Evolutionary conservation across 2,329 filamentous ascomycete species (phyloP).

Genomic region (Keithomyces neogunnii): DNA sequence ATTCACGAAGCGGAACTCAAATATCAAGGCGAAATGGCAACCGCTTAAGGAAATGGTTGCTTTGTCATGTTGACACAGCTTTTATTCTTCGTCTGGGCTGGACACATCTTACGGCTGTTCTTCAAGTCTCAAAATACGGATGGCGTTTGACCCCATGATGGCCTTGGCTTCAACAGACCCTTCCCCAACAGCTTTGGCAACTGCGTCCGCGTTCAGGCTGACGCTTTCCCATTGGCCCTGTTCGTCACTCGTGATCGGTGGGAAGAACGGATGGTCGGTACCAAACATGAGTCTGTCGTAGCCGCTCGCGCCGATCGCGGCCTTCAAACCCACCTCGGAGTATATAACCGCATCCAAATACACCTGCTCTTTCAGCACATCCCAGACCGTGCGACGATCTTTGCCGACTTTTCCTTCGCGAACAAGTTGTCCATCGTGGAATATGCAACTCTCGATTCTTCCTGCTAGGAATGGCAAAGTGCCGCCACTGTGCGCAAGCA

Average conservation of each 20-base stretch:
- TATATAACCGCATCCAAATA: conserved; percentile 86
- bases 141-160: conserved; percentile 53
- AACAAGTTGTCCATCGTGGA: conserved; percentile 71
- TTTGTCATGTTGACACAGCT: neutral
- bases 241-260: conserved; percentile 57
- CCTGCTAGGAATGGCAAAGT: conserved; percentile 85
- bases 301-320: conserved; percentile 60
- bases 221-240: conserved; percentile 64
- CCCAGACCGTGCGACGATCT: conserved; percentile 43
- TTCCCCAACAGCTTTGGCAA: conserved; percentile 40
- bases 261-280: conserved; percentile 79
- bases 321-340: conserved; percentile 62
- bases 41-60: conserved; percentile 6
- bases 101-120: conserved; percentile 7
- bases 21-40: conserved; percentile 21
- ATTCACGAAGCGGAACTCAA: conserved; percentile 30
- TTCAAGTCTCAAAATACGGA: conserved; percentile 36
- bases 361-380: conserved; percentile 60
- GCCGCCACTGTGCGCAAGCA: conserved; percentile 82
- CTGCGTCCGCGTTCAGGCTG: conserved; percentile 40
- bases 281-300: conserved; percentile 69
- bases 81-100: neutral
- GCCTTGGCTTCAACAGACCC: conserved; percentile 37
- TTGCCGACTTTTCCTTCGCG: conserved; percentile 47
- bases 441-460: conserved; percentile 77